These are phyloP conservation scores for Amaranthus palmeri DNA, from an alignment of 148 eudicot species.

Conservation along the genomic window DNA sequence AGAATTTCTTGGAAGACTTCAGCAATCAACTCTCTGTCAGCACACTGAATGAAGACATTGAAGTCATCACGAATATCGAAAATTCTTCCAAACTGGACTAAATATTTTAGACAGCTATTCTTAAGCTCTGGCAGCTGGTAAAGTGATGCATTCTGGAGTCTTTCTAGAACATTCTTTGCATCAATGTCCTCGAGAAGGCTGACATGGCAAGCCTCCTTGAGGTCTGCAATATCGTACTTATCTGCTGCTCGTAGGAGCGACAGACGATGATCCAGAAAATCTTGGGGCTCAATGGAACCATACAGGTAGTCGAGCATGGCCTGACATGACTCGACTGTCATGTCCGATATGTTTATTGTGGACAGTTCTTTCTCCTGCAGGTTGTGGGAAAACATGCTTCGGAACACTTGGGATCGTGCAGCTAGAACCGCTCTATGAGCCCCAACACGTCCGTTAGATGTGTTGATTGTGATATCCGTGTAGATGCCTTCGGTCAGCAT, in stretches of 20 bases:
- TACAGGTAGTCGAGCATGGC: conserved; percentile 72
- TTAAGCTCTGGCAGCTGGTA: conserved; percentile 70
- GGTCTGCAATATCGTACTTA: conserved; percentile 70
- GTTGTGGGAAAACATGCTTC: conserved; percentile 80
- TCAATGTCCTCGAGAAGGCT: conserved; percentile 85
- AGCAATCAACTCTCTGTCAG: conserved; percentile 74
- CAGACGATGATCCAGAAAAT: conserved; percentile 63
- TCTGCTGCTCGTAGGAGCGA: conserved; percentile 76
- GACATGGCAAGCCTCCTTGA: conserved; percentile 80
- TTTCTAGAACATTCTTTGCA: conserved; percentile 66
- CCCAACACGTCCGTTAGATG: conserved; percentile 54
- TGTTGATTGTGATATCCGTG: conserved; percentile 71
- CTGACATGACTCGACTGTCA: conserved; percentile 64
- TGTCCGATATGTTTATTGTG: conserved; percentile 62
- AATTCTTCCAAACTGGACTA: conserved; percentile 85
- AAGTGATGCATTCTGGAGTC: conserved; percentile 64
- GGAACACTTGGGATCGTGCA: conserved; percentile 75
- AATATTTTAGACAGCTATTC: conserved; percentile 60
- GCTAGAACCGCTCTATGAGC: conserved; percentile 92
- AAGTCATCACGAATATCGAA: conserved; percentile 75
- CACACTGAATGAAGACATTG: conserved; percentile 50
- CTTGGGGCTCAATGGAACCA: conserved; percentile 48
- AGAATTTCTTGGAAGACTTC: conserved; percentile 80
- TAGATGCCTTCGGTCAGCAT: conserved; percentile 83
- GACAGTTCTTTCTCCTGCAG: conserved; percentile 70